Evolutionary conservation across 2,329 filamentous ascomycete species (phyloP).

Genomic region (Clathrospora elynae): DNA sequence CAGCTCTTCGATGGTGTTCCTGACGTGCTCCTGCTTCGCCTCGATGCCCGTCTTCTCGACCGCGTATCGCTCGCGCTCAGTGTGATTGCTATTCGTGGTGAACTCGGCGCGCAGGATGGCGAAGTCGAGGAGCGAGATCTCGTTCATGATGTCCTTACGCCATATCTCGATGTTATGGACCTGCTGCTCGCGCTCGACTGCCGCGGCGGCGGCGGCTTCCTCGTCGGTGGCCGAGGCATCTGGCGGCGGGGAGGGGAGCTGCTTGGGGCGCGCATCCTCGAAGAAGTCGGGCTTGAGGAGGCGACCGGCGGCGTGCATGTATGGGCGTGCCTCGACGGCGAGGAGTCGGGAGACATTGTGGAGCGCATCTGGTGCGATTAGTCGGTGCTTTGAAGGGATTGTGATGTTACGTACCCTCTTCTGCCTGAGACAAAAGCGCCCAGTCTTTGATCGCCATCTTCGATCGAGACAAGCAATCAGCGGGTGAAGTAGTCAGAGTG

Average conservation of each 20-base stretch:
- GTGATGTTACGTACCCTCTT: constrained; percentile 58
- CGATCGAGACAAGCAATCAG: no score
- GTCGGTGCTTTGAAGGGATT: constrained; percentile 1
- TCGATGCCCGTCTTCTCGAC: constrained; percentile 79
- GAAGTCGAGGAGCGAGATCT: constrained; percentile 86
- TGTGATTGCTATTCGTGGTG: constrained; percentile 78
- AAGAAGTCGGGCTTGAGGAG: constrained; percentile 72
- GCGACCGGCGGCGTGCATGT: constrained; percentile 84
- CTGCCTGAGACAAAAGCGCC: constrained; percentile 72
- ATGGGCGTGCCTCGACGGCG: constrained; percentile 89
- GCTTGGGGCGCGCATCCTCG: constrained; percentile 60
- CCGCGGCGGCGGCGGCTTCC: constrained; percentile 52
- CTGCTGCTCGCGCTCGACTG: constrained; percentile 56
- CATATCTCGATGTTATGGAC: constrained; percentile 68
- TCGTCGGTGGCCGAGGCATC: constrained; percentile 58
- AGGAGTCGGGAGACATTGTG: constrained; percentile 81
- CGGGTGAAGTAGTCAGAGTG: background rate
- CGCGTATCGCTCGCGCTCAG: constrained; percentile 82
- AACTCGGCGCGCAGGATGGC: constrained; percentile 88
- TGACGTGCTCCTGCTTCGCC: constrained; percentile 75
- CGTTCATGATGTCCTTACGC: constrained; percentile 81
- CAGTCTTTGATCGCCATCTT: constrained; percentile 59
- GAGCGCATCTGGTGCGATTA: constrained; percentile 66
- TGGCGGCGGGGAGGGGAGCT: constrained; percentile 69
- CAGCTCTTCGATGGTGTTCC: constrained; percentile 73